These are phyloP conservation scores for Suzukiozyma palmioleophila DNA, from an alignment of 1,139 yeast genomes.

Conservation along the genomic window DNA sequence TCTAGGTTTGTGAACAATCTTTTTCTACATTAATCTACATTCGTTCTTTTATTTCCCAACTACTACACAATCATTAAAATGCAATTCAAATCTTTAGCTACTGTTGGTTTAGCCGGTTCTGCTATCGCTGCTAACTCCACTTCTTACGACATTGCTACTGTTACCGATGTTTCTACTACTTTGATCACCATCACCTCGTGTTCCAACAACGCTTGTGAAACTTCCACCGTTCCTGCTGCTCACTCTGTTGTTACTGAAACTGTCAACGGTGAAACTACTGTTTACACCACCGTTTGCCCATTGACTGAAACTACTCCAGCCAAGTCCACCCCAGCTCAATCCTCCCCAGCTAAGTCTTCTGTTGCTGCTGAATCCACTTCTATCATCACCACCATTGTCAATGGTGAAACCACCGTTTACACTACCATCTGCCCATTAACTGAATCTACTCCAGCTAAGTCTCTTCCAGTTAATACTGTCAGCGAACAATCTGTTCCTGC, in stretches of 20 bases:
- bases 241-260: constrained; percentile 38
- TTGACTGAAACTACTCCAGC: constrained; percentile 16
- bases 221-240: constrained; percentile 19
- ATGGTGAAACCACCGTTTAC: constrained; percentile 34
- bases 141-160: constrained; percentile 16
- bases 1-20: neutral
- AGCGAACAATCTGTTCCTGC: constrained; percentile 18
- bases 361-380: constrained; percentile 8
- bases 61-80: constrained; percentile 13
- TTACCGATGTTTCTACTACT: constrained; percentile 31
- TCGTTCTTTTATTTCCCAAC: neutral
- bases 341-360: no score
- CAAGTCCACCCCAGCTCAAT: constrained; percentile 7
- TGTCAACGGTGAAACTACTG: constrained; percentile 37
- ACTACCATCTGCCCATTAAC: constrained; percentile 39
- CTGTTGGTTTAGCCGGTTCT: constrained; percentile 24
- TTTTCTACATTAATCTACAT: neutral
- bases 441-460: constrained; percentile 10
- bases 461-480: constrained; percentile 11
- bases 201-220: constrained; percentile 30
- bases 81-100: constrained; percentile 29
- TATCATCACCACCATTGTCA: constrained; percentile 20
- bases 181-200: constrained; percentile 43
- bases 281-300: constrained; percentile 50
- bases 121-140: constrained; percentile 15